A percentile compares a stretch with the other conserved stretches of the same genome.
Conservation (phyloP, 768 basidiomycete species). For the Podaxis sp. region DNA sequence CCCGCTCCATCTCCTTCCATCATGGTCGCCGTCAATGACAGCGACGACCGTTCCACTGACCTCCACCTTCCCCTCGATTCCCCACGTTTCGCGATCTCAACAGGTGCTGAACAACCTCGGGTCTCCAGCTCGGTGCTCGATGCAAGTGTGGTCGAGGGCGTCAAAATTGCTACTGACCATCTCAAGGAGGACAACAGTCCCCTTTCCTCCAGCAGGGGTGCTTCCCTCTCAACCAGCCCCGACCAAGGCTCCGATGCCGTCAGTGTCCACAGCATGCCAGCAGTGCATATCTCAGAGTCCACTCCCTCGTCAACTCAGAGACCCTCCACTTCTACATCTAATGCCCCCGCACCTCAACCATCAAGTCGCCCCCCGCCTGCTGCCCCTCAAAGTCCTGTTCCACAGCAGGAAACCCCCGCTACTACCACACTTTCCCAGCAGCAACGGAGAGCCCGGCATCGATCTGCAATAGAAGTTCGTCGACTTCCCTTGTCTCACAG, state of each 20-base stretch:
- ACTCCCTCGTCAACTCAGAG: constrained; percentile 26
- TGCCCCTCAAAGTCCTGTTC: constrained; percentile 28
- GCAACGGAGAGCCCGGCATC: constrained; percentile 44
- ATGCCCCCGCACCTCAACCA: constrained; percentile 26
- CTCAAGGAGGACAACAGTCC: constrained; percentile 27
- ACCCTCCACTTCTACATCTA: constrained; percentile 27
- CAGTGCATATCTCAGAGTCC: constrained; percentile 47
- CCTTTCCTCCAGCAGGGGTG: constrained; percentile 24
- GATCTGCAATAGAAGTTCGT: constrained; percentile 63
- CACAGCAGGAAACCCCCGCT: constrained; percentile 25
- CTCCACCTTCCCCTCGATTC: constrained; percentile 36
- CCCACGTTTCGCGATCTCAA: constrained; percentile 23
- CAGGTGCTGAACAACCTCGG: constrained; percentile 25
- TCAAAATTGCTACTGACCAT: constrained; percentile 29
- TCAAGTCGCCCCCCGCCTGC: constrained; percentile 32
- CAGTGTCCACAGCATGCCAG: constrained; percentile 63
- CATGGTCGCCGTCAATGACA: constrained; percentile 14
- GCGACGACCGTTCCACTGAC: constrained; percentile 39
- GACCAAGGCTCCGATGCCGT: constrained; percentile 46
- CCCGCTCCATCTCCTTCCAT: neutral
- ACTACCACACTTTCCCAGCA: constrained; percentile 25
- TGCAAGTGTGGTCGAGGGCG: constrained; percentile 22
- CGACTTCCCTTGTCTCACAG: constrained; percentile 6
- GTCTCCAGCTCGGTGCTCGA: constrained; percentile 21
- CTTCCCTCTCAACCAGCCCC: constrained; percentile 38